These are phyloP conservation scores for Auricularia sp. DNA, from an alignment of 768 basidiomycete genomes.

Conservation along the genomic window DNA sequence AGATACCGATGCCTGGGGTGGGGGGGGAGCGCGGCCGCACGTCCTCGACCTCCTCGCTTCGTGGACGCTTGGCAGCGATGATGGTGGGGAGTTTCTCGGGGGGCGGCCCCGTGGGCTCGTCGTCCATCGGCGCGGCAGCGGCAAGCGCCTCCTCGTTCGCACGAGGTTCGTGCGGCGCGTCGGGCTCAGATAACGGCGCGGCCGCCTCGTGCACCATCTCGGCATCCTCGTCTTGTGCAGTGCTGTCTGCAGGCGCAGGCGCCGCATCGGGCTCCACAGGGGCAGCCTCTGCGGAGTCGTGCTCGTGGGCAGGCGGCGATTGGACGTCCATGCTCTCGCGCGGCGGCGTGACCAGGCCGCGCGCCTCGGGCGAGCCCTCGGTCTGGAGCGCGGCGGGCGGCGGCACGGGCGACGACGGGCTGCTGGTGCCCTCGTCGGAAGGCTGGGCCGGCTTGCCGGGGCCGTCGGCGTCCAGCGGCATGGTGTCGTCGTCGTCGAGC, in stretches of 20 bases:
- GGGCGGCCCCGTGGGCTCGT: neutral
- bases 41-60: neutral
- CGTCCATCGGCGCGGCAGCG: neutral
- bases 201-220: neutral
- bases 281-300: neutral
- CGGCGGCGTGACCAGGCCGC: neutral
- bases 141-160: neutral
- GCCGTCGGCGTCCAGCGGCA: neutral
- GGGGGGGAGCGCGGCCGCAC: neutral
- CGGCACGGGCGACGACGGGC: neutral
- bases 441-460: neutral
- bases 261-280: neutral
- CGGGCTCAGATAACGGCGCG: neutral
- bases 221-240: neutral
- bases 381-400: neutral
- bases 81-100: neutral
- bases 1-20: neutral
- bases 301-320: too few species aligned
- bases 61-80: neutral
- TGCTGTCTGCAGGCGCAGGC: neutral
- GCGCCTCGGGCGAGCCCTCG: neutral
- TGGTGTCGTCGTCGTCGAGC: neutral
- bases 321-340: neutral
- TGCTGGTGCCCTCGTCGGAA: neutral
- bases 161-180: neutral